Conservation (phyloP, 768 basidiomycete species). For the Pleurotus giganteus region DNA sequence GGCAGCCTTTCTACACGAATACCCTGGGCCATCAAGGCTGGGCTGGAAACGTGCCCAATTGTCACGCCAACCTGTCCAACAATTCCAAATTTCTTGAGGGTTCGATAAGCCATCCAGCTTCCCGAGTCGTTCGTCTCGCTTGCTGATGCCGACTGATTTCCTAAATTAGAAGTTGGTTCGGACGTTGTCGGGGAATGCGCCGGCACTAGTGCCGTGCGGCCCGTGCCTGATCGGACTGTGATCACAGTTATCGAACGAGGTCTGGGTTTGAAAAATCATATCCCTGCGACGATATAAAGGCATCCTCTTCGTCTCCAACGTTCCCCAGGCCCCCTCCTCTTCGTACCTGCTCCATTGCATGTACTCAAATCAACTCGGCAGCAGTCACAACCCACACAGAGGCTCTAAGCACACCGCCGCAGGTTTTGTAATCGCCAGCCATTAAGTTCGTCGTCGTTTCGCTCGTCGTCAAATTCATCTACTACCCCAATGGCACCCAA, state of each 20-base stretch:
- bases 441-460: constrained; percentile 33
- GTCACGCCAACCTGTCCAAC: no score
- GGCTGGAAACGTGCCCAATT: no score
- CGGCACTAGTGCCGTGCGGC: no score
- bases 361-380: constrained; percentile 94
- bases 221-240: background rate
- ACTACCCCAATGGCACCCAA: constrained; percentile 57
- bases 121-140: no score
- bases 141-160: background rate
- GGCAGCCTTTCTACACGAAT: no score
- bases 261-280: background rate
- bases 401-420: constrained; percentile 82
- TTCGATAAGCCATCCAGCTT: no score
- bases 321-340: no score
- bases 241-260: background rate
- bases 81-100: no score
- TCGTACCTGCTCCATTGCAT: constrained; percentile 65
- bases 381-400: constrained; percentile 85
- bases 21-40: no score
- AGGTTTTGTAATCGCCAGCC: constrained; percentile 53
- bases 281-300: constrained; percentile 82
- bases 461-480: no score
- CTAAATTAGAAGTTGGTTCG: background rate
- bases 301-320: no score
- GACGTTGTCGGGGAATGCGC: no score